Evolutionary conservation across 345 rosid species (phyloP), one percentile per base, ranked within the genome.

Genomic region (Pistacia vera): DNA sequence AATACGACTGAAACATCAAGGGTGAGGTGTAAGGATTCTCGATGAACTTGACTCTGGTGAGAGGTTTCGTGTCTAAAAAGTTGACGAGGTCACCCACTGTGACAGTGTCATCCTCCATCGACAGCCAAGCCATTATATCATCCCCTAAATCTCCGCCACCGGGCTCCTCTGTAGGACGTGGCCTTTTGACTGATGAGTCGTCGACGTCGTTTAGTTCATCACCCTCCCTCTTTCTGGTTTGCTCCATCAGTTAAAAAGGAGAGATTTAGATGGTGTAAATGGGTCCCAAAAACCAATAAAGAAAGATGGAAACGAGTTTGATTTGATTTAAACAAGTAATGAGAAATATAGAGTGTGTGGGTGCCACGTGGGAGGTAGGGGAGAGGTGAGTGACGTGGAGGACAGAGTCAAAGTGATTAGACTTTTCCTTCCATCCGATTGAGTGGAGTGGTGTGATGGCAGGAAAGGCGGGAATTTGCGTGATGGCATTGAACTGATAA

Each of bases 1-100:
- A 85, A 7, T 86, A 90, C 3, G 90, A 83, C 84, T 87, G 92
- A 36, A 87, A 87, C 16, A 80, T 63, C 78, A 87, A 44, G 75
- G 83, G 70, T 35, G 86, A 74, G 20, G 89, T 81, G 88, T 88
- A 88, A 5, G 97, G 97, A 65, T 90, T 81, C 63, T 89, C 92
- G 77, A 84, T 85, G 84, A 93, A 93, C 90, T 73, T 88, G 35
- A 93, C 97, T 73, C 71, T 83, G 56, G 81, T 68, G 1, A 20
- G n/a, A 68, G 80, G 52, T 28, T 44, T 18, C 59, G 62, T 73
- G 33, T 89, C 94, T n/a, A 90, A 85, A 73, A 87, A 86, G 81
- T 84, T 71, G 88, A 87, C 78, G 70, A 92, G 86, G 63, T 90
- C 90, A 5, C 67, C 81, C 18, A 84, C 80, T 0, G 88, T 62